Base-by-base conservation (phyloP, 2,329 filamentous ascomycete genomes). In the Hypomyces perniciosus region DNA sequence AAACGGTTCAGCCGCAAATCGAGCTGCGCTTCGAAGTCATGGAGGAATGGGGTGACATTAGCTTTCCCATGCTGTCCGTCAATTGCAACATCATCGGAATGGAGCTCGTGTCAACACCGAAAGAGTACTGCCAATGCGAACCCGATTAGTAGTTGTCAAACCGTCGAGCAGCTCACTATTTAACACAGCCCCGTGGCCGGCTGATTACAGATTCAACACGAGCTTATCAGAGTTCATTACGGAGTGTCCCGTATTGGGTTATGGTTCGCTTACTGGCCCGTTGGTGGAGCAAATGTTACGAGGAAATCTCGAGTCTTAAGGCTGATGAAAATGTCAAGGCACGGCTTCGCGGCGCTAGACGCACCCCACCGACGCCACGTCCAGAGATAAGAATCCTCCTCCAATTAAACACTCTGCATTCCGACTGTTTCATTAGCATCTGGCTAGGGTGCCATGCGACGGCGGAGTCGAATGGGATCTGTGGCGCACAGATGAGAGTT, bases 371-470 rank as follows among this genome's bases (percentile, higher is more conserved):
- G 41, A 46, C 49, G 56, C 51, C 50, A 52, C 56, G 56, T 56
- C 57, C 57, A 64, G 56, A 63, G 62, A 65, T 65, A 65, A 65
- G 62, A 45, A 48, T 43, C 49, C 42, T 39, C 26, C 33, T 9
- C 63, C 63, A 65, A 65, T 65, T 48, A 63, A 29, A 44, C 6
- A 8, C 40, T 8, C 31, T 20, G 6, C 31, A 30, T 13, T 38
- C 37, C 9, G 10, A 39, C 31, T 42, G n/a, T 28, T 8, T 33
- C 12, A 4, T 12, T 30, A 46, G 28, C 46, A 51, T 56, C 54
- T 48, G 29, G 26, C 45, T 37, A 33, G 49, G 46, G 45, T 48
- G 50, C 50, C 50, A 48, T 48, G 50, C 50, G 44, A 29, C 34
- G 8, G 33, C 12, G 39, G 39, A 28, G 13, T 42, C 45, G 50